phyloP scores from a whole-genome alignment of 306 rosid species.

The Prunus fruticosa region DNA sequence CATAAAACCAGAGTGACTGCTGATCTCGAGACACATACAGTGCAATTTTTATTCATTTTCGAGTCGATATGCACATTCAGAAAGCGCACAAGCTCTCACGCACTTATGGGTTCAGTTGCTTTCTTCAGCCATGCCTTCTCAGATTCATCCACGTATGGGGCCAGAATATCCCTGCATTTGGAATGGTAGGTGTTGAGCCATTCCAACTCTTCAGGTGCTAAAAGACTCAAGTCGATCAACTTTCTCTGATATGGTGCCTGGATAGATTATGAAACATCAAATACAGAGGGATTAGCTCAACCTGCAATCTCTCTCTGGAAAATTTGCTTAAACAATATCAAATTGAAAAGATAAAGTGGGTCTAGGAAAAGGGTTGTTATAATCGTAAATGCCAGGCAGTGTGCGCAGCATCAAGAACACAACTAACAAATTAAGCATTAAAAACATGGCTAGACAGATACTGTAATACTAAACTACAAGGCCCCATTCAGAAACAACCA shows the following conservation, averaged over 20 bases:
- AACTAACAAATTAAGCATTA: not conserved
- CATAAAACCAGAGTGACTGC: not conserved
- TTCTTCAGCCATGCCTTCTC: slow-evolving; percentile 81
- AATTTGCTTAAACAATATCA: not conserved
- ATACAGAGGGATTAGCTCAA: too few relatives aligned
- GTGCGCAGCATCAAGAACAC: not conserved
- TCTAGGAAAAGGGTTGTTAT: not conserved
- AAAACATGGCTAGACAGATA: not conserved
- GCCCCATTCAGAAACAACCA: not conserved
- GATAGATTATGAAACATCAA: too few relatives aligned
- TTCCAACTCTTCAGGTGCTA: too few relatives aligned
- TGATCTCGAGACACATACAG: not conserved
- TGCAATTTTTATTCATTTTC: not conserved
- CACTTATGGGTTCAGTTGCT: slow-evolving; percentile 75
- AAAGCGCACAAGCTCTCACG: slow-evolving; percentile 30
- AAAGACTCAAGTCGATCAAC: too few relatives aligned
- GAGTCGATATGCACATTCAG: not conserved
- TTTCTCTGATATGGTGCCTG: too few relatives aligned
- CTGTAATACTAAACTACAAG: too few relatives aligned
- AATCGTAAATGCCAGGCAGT: not conserved
- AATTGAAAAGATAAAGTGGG: not conserved
- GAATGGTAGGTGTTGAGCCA: too few relatives aligned
- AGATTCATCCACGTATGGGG: slow-evolving; percentile 62
- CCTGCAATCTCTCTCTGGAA: too few relatives aligned
- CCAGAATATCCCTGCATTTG: too few relatives aligned